phyloP scores from a whole-genome alignment of 108 stramenopile species.

The Licmophora abbreviata region DNA sequence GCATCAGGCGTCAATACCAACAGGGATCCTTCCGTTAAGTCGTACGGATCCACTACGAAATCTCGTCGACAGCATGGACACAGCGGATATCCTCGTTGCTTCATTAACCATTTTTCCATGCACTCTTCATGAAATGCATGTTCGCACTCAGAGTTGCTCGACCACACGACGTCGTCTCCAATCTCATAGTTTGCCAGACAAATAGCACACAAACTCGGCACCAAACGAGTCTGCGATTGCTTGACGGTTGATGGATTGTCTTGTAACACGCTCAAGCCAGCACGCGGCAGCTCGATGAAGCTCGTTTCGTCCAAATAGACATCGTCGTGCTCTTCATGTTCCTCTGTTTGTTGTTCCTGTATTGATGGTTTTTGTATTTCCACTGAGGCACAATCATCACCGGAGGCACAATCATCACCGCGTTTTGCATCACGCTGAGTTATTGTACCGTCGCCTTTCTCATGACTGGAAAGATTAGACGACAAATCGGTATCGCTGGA shows the following conservation, averaged over 20 bases:
- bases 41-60: slow-evolving; percentile 56
- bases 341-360: too few relatives aligned
- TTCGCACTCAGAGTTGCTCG: slow-evolving; percentile 51
- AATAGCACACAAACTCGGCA: slow-evolving; percentile 55
- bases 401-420: too few relatives aligned
- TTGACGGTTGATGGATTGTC: background rate
- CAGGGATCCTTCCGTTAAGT: background rate
- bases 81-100: slow-evolving; percentile 38
- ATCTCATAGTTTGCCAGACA: slow-evolving; percentile 54
- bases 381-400: too few relatives aligned
- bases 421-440: too few relatives aligned
- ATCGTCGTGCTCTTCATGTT: too few relatives aligned
- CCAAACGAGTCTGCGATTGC: slow-evolving; percentile 17
- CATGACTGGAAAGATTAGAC: too few relatives aligned
- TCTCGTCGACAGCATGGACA: slow-evolving; percentile 82
- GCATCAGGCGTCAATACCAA: background rate
- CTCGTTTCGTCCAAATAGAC: too few relatives aligned
- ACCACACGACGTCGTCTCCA: slow-evolving; percentile 60
- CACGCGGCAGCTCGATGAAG: too few relatives aligned
- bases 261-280: too few relatives aligned
- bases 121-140: slow-evolving; percentile 75
- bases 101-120: slow-evolving; percentile 67
- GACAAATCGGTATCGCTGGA: too few relatives aligned
- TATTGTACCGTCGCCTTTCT: too few relatives aligned
- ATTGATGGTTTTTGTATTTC: too few relatives aligned